Base-by-base conservation (phyloP, 106 monocot genomes). In the Posidonia australis region DNA sequence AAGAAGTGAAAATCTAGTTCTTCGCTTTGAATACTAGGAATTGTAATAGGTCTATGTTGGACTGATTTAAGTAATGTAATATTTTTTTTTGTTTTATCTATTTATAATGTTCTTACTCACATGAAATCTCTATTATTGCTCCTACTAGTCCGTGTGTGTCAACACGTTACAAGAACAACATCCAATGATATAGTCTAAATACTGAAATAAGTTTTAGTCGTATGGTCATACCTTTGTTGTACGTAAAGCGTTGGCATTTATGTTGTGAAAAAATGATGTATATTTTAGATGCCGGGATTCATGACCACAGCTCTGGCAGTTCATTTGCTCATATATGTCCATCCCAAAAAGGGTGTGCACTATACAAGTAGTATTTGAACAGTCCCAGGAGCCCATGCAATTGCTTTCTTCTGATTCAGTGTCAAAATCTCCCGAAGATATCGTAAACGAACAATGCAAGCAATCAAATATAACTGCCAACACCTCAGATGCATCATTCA, bases 401-500 rank as follows among this genome's bases (percentile, higher is more conserved):
- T 76, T 87, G 60, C 32, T 71, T 71, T 76, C 71, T 62, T 74
- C 54, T 63, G 79, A 76, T 71, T 67, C 65, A 53, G 11, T 56
- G 44, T 79, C 60, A 66, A 10, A 32, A 27, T 72, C 77, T 63
- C 49, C 54, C 61, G 66, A 63, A 31, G 65, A 58, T 72, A 70
- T 67, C 44, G 82, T 79, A 23, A 71, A 86, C 10, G 94, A 86
- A 20, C 70, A 79, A 67, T 94, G 94, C 64, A 94, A 66, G 55
- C 94, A 89, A 24, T 89, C 84, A 72, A 94, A 94, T 19, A 94
- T 82, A 43, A 94, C 86, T 29, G 66, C 94, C 69, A 94, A 70
- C 47, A 94, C 94, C 70, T 94, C 94, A 58, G 94, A 94, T 66
- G 94, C 94, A 86, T 94, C 94, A 77, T 94, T 94, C 94, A 94